Conservation (phyloP, 257 asterid genomes). For the Nicotiana otophora region DNA sequence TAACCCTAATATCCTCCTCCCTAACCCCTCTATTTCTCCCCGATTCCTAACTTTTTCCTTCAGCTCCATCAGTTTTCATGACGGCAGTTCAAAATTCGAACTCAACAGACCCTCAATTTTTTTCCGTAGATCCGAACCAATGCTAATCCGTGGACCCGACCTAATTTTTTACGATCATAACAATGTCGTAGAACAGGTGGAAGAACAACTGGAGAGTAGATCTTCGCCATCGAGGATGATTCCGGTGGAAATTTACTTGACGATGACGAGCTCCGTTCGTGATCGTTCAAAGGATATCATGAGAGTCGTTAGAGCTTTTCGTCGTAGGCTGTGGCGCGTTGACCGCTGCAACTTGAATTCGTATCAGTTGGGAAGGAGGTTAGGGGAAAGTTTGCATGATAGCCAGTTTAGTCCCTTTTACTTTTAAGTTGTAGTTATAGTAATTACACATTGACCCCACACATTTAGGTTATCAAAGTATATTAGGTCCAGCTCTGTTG, state of each 20-base stretch:
- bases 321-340: conserved; percentile 83
- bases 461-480: too few relatives aligned
- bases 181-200: conserved; percentile 2
- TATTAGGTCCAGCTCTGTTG: too few relatives aligned
- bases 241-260: conserved; percentile 47
- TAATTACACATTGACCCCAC: too few relatives aligned
- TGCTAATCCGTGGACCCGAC: conserved; percentile 12
- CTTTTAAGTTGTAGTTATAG: too few relatives aligned
- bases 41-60: conserved; percentile 43
- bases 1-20: conserved; percentile 13
- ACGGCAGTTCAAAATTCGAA: neutral
- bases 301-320: conserved; percentile 66
- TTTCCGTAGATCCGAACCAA: conserved; percentile 17
- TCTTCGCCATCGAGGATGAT: conserved; percentile 14
- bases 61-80: conserved; percentile 28
- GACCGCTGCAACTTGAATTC: conserved; percentile 38
- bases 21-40: conserved; percentile 21
- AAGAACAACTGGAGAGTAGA: neutral
- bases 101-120: conserved; percentile 19
- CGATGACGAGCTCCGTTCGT: conserved; percentile 57
- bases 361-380: too few relatives aligned
- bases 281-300: conserved; percentile 69
- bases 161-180: neutral
- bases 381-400: too few relatives aligned
- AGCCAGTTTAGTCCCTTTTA: too few relatives aligned